Percentiles rank a stretch among this genome's conserved stretches.
These are phyloP conservation scores for Selenicereus undatus DNA, from an alignment of 148 eudicot genomes.

Conservation along the genomic window DNA sequence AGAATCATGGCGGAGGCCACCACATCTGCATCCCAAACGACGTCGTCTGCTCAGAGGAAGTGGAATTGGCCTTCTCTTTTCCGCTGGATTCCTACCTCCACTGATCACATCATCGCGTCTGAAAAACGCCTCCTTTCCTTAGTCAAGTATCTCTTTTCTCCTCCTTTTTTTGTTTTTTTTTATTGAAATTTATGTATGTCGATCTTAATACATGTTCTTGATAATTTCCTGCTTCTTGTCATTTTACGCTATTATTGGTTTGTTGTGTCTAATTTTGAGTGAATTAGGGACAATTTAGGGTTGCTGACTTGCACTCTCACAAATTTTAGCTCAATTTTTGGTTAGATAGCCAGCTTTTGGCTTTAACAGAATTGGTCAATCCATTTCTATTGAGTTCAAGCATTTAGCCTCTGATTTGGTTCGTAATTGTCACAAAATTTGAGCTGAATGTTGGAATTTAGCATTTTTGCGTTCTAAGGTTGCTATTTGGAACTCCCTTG, in stretches of 20 bases:
- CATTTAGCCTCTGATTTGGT: background rate
- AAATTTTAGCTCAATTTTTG: background rate
- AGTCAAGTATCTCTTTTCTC: constrained; percentile 48
- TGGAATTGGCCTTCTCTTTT: constrained; percentile 57
- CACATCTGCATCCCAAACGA: constrained; percentile 30
- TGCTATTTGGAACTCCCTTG: background rate
- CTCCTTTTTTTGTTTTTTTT: background rate
- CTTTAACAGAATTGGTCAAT: background rate
- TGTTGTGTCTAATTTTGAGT: background rate
- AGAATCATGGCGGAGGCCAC: constrained; percentile 55
- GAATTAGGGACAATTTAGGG: background rate
- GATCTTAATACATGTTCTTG: background rate
- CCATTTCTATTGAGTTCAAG: background rate
- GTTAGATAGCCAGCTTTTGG: background rate
- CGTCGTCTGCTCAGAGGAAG: constrained; percentile 23
- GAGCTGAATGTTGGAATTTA: background rate
- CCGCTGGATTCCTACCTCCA: constrained; percentile 80
- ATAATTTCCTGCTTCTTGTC: background rate
- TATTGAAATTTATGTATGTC: background rate
- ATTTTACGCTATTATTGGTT: background rate
- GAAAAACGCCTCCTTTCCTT: constrained; percentile 88
- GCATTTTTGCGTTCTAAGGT: no score
- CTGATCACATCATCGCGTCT: constrained; percentile 75
- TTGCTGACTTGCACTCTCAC: background rate
- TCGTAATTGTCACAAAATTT: background rate